Evolutionary conservation across 139 green algal genomes (phyloP).

Genomic region (Diplosphaera chodatii): DNA sequence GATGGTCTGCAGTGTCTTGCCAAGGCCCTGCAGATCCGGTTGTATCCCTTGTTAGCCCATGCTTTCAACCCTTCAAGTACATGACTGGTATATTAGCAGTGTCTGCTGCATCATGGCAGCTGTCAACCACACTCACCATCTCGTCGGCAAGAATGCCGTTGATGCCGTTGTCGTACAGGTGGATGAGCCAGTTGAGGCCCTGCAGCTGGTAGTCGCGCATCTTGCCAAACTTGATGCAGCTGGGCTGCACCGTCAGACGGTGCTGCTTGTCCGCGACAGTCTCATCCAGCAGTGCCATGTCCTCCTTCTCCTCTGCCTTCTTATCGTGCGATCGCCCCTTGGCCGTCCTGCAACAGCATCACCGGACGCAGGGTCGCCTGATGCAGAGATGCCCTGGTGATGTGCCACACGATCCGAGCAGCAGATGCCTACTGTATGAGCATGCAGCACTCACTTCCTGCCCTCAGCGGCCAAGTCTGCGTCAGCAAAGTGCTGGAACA

Average conservation of each 20-base stretch:
- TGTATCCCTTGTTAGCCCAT: too few relatives aligned
- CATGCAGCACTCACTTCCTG: too few relatives aligned
- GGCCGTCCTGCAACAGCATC: constrained; percentile 14
- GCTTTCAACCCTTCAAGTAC: too few relatives aligned
- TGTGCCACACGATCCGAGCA: too few relatives aligned
- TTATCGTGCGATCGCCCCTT: constrained; percentile 49
- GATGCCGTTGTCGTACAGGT: constrained; percentile 98
- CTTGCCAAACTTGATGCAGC: constrained; percentile 78
- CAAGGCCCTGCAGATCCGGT: constrained; percentile 89
- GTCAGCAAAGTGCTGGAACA: constrained; percentile 95
- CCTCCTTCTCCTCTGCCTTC: constrained; percentile 85
- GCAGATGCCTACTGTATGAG: too few relatives aligned
- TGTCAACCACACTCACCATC: constrained; percentile 89
- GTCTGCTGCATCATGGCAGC: too few relatives aligned
- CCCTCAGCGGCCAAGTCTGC: constrained; percentile 15
- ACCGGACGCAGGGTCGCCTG: too few relatives aligned
- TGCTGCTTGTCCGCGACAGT: constrained; percentile 61
- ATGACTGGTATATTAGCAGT: too few relatives aligned
- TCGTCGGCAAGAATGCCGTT: constrained; percentile 99
- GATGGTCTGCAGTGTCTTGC: constrained; percentile 99
- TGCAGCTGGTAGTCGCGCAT: constrained; percentile 99
- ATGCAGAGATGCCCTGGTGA: too few relatives aligned
- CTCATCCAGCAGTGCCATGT: constrained; percentile 90
- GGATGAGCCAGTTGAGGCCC: constrained; percentile 99
- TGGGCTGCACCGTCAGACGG: constrained; percentile 75